Conservation (phyloP, 805 yeast species). For the Gaillardinia entomophila region DNA sequence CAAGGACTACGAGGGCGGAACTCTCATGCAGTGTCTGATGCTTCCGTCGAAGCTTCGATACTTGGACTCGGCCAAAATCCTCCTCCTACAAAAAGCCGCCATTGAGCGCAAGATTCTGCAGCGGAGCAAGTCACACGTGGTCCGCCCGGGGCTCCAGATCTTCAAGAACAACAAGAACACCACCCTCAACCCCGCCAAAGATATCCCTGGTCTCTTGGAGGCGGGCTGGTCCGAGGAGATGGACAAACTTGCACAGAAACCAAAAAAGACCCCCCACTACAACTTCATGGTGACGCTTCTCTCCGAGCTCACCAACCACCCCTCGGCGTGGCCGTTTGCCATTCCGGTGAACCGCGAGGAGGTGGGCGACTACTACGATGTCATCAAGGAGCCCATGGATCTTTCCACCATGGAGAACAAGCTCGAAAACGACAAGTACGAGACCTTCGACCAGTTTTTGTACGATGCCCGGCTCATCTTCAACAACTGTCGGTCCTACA, state of each 20-base stretch:
- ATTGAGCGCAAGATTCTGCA: constrained; percentile 76
- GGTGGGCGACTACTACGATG: constrained; percentile 93
- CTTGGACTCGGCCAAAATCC: constrained; percentile 79
- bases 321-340: constrained; percentile 97
- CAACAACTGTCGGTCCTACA: constrained; percentile 88
- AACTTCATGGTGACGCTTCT: constrained; percentile 87
- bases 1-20: constrained; percentile 98
- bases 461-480: constrained; percentile 83
- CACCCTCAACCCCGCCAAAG: constrained; percentile 62
- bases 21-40: constrained; percentile 96
- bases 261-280: constrained; percentile 91
- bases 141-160: constrained; percentile 73
- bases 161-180: constrained; percentile 50
- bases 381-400: constrained; percentile 98
- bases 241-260: constrained; percentile 94
- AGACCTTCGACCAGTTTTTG: constrained; percentile 83
- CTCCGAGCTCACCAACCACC: constrained; percentile 86
- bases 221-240: constrained; percentile 98
- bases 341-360: constrained; percentile 90
- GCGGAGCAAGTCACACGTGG: constrained; percentile 71
- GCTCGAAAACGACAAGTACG: constrained; percentile 86
- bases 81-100: constrained; percentile 87
- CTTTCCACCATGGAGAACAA: constrained; percentile 91
- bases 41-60: constrained; percentile 76
- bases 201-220: constrained; percentile 85